A percentile compares a stretch with the other conserved stretches of the same genome.
Evolutionary conservation across 176 grass and related monocot species (phyloP).

Genomic region (Cenchrus fungigraminus): DNA sequence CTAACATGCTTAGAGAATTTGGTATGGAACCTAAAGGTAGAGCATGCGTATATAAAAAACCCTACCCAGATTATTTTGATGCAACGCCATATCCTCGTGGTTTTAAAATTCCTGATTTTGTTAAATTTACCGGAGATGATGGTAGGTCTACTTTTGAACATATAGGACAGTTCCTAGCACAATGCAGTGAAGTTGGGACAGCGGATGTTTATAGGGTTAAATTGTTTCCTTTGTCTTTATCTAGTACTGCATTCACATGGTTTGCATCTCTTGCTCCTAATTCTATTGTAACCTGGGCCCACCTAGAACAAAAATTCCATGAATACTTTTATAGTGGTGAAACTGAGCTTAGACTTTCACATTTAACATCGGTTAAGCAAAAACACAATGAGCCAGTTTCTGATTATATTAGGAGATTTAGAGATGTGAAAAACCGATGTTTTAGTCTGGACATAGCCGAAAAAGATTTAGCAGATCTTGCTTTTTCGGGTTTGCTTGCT

Average conservation of each 20-base stretch:
- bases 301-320: background rate
- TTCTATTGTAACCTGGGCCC: too few relatives aligned
- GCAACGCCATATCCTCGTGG: background rate
- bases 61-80: background rate
- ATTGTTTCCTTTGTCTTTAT: too few relatives aligned
- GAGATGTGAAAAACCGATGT: too few relatives aligned
- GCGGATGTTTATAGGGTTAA: too few relatives aligned
- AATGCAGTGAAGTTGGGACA: too few relatives aligned
- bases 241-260: background rate
- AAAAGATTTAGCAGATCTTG: too few relatives aligned
- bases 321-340: slow-evolving; percentile 7
- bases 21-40: background rate
- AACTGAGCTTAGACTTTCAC: background rate
- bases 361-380: background rate
- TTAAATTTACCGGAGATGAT: background rate
- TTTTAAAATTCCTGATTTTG: slow-evolving; percentile 19
- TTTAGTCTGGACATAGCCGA: too few relatives aligned
- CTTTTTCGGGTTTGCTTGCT: background rate
- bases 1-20: background rate
- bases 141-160: too few relatives aligned
- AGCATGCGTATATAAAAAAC: slow-evolving; percentile 1
- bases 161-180: too few relatives aligned
- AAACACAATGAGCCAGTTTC: background rate
- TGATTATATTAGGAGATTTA: background rate
- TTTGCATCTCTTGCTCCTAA: background rate